Evolutionary conservation across 345 rosid genomes (phyloP).

Genomic region (Syzygium oleosum): DNA sequence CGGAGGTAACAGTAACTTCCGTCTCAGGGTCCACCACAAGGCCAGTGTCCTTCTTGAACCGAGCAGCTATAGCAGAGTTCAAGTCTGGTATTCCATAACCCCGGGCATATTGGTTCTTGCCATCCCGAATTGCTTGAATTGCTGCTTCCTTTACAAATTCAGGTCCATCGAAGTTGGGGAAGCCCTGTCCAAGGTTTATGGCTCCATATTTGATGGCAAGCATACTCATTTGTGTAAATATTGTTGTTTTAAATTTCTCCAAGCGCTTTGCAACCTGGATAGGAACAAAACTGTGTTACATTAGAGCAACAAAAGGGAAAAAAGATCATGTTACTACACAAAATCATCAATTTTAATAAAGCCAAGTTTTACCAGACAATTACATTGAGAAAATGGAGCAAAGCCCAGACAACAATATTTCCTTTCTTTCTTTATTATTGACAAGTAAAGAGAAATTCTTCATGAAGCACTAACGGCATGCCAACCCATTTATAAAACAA

Average conservation of each 20-base stretch:
- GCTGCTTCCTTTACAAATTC: slow-evolving; percentile 95
- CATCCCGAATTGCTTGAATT: slow-evolving; percentile 79
- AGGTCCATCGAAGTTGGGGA: slow-evolving; percentile 96
- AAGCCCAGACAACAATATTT: background rate
- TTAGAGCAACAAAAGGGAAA: background rate
- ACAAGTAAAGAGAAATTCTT: background rate
- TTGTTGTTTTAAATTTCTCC: slow-evolving; percentile 95
- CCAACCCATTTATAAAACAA: background rate
- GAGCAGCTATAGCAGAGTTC: slow-evolving; percentile 55
- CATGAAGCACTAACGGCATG: background rate
- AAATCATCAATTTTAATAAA: background rate
- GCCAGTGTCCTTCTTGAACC: slow-evolving; percentile 70
- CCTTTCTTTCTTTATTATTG: background rate
- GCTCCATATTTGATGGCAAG: slow-evolving; percentile 87
- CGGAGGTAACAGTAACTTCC: slow-evolving; percentile 87
- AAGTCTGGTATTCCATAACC: slow-evolving; percentile 70
- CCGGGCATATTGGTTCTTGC: slow-evolving; percentile 96
- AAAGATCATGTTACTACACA: background rate
- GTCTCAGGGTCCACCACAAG: slow-evolving; percentile 77
- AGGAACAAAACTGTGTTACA: background rate
- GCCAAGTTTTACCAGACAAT: background rate
- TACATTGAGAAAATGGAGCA: background rate
- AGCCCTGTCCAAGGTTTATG: slow-evolving; percentile 91
- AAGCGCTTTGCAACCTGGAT: slow-evolving; percentile 70
- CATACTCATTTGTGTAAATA: slow-evolving; percentile 87